Evolutionary conservation across 2,329 filamentous ascomycete genomes (phyloP).

Genomic region (Tetracladium maxilliforme): DNA sequence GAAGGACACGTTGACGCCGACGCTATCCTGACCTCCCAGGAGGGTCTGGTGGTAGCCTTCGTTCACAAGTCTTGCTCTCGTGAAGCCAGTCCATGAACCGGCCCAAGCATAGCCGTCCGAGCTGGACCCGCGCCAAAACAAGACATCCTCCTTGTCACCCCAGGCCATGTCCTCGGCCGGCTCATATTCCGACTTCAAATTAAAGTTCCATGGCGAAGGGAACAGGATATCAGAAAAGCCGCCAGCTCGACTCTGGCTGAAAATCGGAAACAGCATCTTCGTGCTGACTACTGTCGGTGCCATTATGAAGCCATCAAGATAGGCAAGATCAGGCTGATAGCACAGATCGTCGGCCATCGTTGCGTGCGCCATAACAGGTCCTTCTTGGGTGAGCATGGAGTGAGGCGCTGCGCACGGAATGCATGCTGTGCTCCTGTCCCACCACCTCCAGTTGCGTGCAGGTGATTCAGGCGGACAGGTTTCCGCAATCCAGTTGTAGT

Average conservation of each 20-base stretch:
- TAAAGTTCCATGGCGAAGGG: conserved; percentile 23
- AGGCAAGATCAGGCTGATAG: conserved; percentile 28
- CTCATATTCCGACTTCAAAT: conserved; percentile 22
- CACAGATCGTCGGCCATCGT: conserved; percentile 29
- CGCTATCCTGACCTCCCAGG: conserved; percentile 18
- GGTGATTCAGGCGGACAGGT: conserved; percentile 30
- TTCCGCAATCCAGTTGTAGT: too few species aligned
- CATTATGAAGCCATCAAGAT: conserved; percentile 34
- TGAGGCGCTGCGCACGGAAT: conserved; percentile 19
- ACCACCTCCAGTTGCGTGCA: conserved; percentile 22
- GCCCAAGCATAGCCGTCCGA: conserved; percentile 31
- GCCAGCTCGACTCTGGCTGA: conserved; percentile 37
- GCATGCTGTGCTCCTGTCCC: conserved; percentile 20
- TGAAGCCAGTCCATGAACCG: conserved; percentile 42
- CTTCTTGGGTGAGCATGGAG: too few species aligned
- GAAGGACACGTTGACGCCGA: conserved; percentile 17
- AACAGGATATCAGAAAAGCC: conserved; percentile 37
- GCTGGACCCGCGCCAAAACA: conserved; percentile 37
- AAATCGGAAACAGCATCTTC: conserved; percentile 34
- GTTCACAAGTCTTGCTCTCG: conserved; percentile 40
- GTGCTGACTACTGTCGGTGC: conserved; percentile 23
- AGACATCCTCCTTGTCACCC: conserved; percentile 23
- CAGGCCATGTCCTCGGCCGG: conserved; percentile 21
- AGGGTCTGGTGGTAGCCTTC: conserved; percentile 30
- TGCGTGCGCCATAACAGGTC: conserved; percentile 7